Evolutionary conservation across 2,329 filamentous ascomycete genomes (phyloP), one percentile per base, ranked within the genome.

Genomic region (Fusarium heterosporum): DNA sequence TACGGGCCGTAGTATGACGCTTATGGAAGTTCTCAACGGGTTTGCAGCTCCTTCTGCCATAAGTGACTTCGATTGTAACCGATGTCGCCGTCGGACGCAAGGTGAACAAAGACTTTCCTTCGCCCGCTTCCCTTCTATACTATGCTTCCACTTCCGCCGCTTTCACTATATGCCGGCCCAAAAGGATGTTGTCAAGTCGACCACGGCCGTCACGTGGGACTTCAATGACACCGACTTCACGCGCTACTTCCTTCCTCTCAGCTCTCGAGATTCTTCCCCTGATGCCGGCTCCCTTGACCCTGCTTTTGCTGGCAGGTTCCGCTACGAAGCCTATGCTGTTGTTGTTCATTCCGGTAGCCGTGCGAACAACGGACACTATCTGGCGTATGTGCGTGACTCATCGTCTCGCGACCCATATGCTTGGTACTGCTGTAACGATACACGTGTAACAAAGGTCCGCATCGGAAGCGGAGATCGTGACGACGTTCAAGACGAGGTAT

Each of bases 271-370:
- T 56, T 57, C 63, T 69, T 53, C 57, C 61, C 62, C 69, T 29
- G 74, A 70, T 16, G 77, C 70, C 8, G 79, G 59, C 36, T 55
- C 75, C 8, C 70, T 77, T 38, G 80, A 82, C 57, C 77, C 72
- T 11, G 79, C 80, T 14, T 83, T 85, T 57, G 70, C 72, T 4
- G 79, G 78, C 1, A 90, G 91, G 0, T 93, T 91, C 73, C 80
- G 83, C 7, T 99, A 97, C 77, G 90, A 97, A 74, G 90, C 92
- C 51, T 97, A 97, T 75, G 95, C 90, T 3, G 90, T 97, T 8
- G 87, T 96, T 53, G 84, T 91, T 64, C 94, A 97, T 76, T 78
- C 87, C 6, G 94, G 94, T 22, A 80, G 80, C 2, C 88, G 84
- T 2, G 82, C 91, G 51, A 86, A 87, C 36, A 87, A 86, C 49